phyloP scores from a whole-genome alignment of 225 moss, liverwort and hornwort species.

The Takakia lepidozioides region DNA sequence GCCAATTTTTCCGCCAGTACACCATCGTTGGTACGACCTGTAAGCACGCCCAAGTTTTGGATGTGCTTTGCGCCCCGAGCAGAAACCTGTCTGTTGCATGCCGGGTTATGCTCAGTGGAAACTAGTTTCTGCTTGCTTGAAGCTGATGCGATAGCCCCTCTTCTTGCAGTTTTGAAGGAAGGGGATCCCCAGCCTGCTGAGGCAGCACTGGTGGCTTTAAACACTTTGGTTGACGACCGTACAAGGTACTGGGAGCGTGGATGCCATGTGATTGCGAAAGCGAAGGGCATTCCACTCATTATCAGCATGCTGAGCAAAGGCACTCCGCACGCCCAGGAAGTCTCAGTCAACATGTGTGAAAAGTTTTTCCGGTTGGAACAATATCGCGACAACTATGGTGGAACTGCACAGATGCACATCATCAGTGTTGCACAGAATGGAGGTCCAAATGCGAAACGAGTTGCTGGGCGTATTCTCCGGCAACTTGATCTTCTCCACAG shows the following conservation, averaged over 20 bases:
- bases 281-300: slow-evolving; percentile 29
- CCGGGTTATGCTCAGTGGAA: slow-evolving; percentile 31
- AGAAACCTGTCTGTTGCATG: slow-evolving; percentile 18
- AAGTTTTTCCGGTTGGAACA: slow-evolving; percentile 20
- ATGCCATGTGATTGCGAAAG: slow-evolving; percentile 25
- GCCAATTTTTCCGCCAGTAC: slow-evolving; percentile 30
- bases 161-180: slow-evolving; percentile 33
- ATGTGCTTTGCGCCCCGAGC: slow-evolving; percentile 13
- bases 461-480: slow-evolving; percentile 26
- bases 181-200: slow-evolving; percentile 17
- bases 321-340: slow-evolving; percentile 17
- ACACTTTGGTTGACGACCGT: slow-evolving; percentile 26
- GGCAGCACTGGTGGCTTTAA: slow-evolving; percentile 29
- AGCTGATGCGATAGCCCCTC: slow-evolving; percentile 28
- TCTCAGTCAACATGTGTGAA: slow-evolving; percentile 21
- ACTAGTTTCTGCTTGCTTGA: slow-evolving; percentile 39
- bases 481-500: slow-evolving; percentile 41
- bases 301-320: slow-evolving; percentile 20
- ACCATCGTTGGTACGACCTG: slow-evolving; percentile 5
- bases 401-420: slow-evolving; percentile 32
- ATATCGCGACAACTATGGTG: slow-evolving; percentile 22
- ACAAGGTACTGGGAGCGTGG: slow-evolving; percentile 19
- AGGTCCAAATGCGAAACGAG: slow-evolving; percentile 16
- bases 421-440: slow-evolving; percentile 41
- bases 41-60: slow-evolving; percentile 10